Evolutionary conservation across 495 filamentous ascomycete genomes (phyloP).

Genomic region (Xanthoparmelia taractica): DNA sequence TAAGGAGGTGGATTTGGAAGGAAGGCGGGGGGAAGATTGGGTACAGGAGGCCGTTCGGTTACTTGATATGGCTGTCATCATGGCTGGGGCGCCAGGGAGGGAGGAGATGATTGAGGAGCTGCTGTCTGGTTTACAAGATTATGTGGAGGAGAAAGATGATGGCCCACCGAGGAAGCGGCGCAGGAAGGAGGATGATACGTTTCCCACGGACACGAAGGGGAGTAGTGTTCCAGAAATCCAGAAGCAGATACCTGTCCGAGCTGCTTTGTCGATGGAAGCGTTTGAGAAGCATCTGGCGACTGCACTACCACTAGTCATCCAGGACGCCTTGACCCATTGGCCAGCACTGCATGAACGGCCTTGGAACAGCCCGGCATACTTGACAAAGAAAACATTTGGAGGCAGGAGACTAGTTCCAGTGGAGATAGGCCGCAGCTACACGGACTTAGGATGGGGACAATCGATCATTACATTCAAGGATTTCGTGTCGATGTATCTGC

Average conservation of each 20-base stretch:
- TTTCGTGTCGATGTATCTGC: conserved; percentile 58
- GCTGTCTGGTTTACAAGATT: conserved; percentile 27
- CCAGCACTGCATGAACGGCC: conserved; percentile 60
- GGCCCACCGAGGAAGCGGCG: conserved; percentile 25
- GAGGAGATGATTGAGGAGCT: conserved; percentile 51
- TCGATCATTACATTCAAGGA: conserved; percentile 66
- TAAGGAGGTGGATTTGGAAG: neutral
- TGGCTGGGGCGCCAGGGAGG: conserved; percentile 66
- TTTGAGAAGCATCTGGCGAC: conserved; percentile 58
- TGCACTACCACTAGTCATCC: conserved; percentile 59
- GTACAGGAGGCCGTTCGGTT: conserved; percentile 46
- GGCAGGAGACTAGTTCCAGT: conserved; percentile 79
- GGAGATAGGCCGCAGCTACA: conserved; percentile 85
- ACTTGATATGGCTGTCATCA: conserved; percentile 74
- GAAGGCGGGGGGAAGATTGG: conserved; percentile 28
- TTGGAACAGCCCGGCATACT: conserved; percentile 70
- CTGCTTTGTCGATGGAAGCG: conserved; percentile 41
- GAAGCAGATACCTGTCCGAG: conserved; percentile 30
- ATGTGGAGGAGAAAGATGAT: neutral
- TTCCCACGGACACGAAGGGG: conserved; percentile 39
- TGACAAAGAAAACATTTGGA: conserved; percentile 63
- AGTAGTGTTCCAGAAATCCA: conserved; percentile 33
- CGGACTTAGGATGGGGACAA: conserved; percentile 80
- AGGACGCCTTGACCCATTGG: conserved; percentile 59
- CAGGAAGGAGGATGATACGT: conserved; percentile 25